Evolutionary conservation across 1,284 basidiomycete species (phyloP), one percentile per base, ranked within the genome.

Genomic region (Ceratobasidium sp.): DNA sequence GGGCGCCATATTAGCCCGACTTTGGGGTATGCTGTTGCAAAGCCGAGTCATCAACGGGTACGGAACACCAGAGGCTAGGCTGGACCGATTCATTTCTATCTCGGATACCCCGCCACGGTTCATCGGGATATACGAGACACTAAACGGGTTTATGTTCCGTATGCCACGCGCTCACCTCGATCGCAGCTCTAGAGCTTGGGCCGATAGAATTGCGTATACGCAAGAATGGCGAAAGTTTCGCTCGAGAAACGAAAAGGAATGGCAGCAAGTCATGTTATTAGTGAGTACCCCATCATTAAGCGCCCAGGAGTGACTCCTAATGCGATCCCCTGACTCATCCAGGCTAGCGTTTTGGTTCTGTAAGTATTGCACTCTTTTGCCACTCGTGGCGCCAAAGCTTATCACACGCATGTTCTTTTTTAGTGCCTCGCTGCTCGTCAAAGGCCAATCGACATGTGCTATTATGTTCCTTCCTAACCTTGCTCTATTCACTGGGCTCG

Each of bases 111-210:
- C 73, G 15, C 73, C 73, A 10, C 33, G 26, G 33, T 75, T 75
- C 50, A 46, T 10, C 0, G 73, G 73, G 12, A 17, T 17, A 3
- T 66, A 75, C 62, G 62, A 48, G 9, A 40, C 44, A 20, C 3
- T 66, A 1, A n/a, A 62, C 20, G 40, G 44, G 38, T 33, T 75
- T 5, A 65, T 65, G 61, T 33, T 75, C 10, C 33, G 28, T 15
- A 13, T 3, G 23, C 73, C 73, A 10, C 15, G 40, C n/a, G 62
- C 62, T 26, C 73, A 75, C 26, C 40, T 75, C 12, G 50, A 38
- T 7, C 73, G 73, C 33, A 66, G 73, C 61, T 40, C 73, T 28
- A 50, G 73, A 23, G 73, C 73, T 4, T 75, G 73, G 73, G 73
- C 73, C 23, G 73, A 75, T 40, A 15, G 73, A 12, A 75, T 75